Evolutionary conservation across 2,329 filamentous ascomycete species (phyloP).

Genomic region (Ustulina deusta): DNA sequence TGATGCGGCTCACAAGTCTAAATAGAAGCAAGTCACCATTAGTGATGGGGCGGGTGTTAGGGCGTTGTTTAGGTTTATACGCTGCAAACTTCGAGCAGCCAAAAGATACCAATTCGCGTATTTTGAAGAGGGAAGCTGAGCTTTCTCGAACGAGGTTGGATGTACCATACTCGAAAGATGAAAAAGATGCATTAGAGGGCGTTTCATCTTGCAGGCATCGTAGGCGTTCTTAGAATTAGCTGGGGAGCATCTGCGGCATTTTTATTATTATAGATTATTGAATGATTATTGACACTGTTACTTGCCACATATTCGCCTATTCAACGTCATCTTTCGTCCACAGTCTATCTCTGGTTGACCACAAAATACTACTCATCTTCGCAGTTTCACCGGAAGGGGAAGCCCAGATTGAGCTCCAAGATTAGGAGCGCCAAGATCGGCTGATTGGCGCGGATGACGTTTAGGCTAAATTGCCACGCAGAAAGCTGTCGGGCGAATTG

Average conservation of each 20-base stretch:
- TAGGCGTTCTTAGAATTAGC: conserved; percentile 15
- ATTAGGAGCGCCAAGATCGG: conserved; percentile 1
- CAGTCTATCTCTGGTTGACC: not conserved
- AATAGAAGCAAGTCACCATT: conserved; percentile 32
- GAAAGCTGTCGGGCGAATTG: conserved; percentile 31
- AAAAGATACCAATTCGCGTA: conserved; percentile 36
- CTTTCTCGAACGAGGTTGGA: conserved; percentile 37
- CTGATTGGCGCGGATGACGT: conserved; percentile 36
- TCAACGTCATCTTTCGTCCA: not conserved
- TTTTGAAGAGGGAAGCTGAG: conserved; percentile 22
- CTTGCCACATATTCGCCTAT: not conserved
- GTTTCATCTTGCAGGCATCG: conserved; percentile 33
- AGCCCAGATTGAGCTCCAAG: not conserved
- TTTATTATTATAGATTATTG: conserved; percentile 15
- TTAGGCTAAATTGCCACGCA: conserved; percentile 38
- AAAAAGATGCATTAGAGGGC: conserved; percentile 41
- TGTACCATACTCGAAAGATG: conserved; percentile 44
- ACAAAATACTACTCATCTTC: not conserved
- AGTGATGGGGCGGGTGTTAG: conserved; percentile 42
- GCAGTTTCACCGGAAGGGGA: not conserved
- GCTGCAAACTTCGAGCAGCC: conserved; percentile 32
- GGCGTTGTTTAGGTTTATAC: conserved; percentile 41
- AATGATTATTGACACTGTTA: not conserved
- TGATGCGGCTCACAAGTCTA: conserved; percentile 47
- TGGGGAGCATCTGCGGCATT: not conserved